A percentile compares a stretch with the other conserved stretches of the same genome.
phyloP scores from a whole-genome alignment of 768 basidiomycete genomes.

The Favolaschia claudopus region DNA sequence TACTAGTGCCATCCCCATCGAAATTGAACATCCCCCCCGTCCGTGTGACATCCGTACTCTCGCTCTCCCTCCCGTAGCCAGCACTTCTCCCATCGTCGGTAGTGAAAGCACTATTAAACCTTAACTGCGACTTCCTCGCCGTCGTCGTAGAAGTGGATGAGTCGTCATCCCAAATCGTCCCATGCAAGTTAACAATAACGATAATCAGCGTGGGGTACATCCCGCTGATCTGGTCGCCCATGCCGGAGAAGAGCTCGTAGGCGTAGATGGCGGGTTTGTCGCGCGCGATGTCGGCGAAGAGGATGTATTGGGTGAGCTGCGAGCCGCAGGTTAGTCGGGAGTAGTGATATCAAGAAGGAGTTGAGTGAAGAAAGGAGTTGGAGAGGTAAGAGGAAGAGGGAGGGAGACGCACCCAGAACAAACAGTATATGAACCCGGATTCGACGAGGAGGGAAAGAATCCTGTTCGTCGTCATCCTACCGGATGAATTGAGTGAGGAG shows the following conservation, averaged over 20 bases:
- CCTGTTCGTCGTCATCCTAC: neutral
- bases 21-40: no score
- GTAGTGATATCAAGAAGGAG: no score
- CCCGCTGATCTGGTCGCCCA: constrained; percentile 19
- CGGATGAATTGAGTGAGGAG: neutral
- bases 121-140: no score
- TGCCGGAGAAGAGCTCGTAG: neutral
- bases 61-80: no score
- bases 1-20: no score
- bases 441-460: constrained; percentile 15
- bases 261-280: neutral
- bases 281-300: neutral
- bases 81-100: no score
- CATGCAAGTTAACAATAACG: constrained; percentile 20
- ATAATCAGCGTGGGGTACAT: constrained; percentile 23
- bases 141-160: neutral
- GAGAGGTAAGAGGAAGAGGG: neutral
- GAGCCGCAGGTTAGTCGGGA: no score
- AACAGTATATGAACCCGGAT: constrained; percentile 15
- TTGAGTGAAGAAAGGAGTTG: constrained; percentile 11
- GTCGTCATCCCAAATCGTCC: constrained; percentile 10
- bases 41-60: no score
- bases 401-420: constrained; percentile 21
- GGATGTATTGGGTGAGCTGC: constrained; percentile 17
- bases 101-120: no score